Conservation (phyloP, 1,284 basidiomycete genomes). For the Naganishia liquefaciens region DNA sequence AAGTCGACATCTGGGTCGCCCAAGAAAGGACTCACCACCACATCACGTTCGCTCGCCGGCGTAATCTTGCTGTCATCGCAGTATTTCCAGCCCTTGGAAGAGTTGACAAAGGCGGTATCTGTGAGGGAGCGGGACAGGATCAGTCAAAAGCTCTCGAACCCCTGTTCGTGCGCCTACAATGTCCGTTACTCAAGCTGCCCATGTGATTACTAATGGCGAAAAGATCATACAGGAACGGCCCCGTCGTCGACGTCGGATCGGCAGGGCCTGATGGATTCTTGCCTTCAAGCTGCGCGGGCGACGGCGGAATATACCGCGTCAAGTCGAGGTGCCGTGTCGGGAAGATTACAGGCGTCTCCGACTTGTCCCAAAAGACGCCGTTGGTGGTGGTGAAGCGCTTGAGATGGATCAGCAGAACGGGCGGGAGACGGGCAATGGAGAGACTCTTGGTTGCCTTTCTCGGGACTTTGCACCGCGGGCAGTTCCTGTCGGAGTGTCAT, state of each 20-base stretch:
- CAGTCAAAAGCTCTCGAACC: conserved; percentile 8
- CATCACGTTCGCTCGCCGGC: conserved; percentile 68
- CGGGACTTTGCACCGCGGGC: conserved; percentile 84
- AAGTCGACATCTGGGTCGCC: too few species aligned
- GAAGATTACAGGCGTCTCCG: conserved; percentile 86
- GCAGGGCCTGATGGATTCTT: conserved; percentile 56
- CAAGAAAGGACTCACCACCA: conserved; percentile 70
- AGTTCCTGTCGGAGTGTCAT: conserved; percentile 65
- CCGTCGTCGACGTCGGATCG: conserved; percentile 75
- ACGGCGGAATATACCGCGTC: conserved; percentile 84
- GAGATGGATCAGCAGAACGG: conserved; percentile 90
- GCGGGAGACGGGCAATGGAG: conserved; percentile 85
- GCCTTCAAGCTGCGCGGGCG: conserved; percentile 64
- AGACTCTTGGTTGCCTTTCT: conserved; percentile 81
- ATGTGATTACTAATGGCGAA: conserved; percentile 91
- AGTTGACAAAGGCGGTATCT: conserved; percentile 81
- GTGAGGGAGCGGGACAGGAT: conserved; percentile 8
- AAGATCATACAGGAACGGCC: conserved; percentile 82
- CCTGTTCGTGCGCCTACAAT: conserved; percentile 69
- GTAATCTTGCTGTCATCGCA: conserved; percentile 82
- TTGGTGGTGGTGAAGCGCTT: conserved; percentile 82
- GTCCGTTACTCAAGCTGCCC: conserved; percentile 84
- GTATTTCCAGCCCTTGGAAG: conserved; percentile 78
- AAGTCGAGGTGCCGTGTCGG: conserved; percentile 77
- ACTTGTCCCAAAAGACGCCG: conserved; percentile 92